Percentiles rank a stretch among this genome's conserved stretches.
phyloP scores from a whole-genome alignment of 805 yeast genomes.

The Metschnikowia amazonensis region DNA sequence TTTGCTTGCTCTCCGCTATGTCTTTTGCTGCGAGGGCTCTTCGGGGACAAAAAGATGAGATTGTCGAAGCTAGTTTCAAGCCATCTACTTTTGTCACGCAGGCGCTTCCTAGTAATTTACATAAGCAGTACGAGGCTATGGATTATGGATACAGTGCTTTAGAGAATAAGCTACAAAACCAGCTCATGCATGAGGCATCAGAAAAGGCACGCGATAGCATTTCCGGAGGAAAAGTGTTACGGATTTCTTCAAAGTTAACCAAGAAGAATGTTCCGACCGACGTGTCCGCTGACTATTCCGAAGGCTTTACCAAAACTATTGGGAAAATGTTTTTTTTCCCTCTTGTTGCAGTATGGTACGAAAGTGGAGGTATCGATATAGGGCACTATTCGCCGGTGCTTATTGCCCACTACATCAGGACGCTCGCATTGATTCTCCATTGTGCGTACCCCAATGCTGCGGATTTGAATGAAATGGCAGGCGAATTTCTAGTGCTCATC shows the following conservation, averaged over 20 bases:
- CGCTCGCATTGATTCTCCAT: slow-evolving; percentile 53
- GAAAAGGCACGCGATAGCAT: slow-evolving; percentile 31
- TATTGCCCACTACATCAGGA: slow-evolving; percentile 55
- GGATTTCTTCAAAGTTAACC: slow-evolving; percentile 38
- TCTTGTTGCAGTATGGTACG: slow-evolving; percentile 49
- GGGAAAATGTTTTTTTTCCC: slow-evolving; percentile 51
- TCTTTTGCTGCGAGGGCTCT: slow-evolving; percentile 73
- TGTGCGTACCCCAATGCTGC: slow-evolving; percentile 54
- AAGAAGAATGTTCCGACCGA: slow-evolving; percentile 10
- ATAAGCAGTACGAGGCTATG: slow-evolving; percentile 37
- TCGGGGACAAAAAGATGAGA: slow-evolving; percentile 54
- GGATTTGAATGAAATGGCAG: slow-evolving; percentile 53
- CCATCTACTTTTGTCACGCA: slow-evolving; percentile 34
- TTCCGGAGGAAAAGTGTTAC: slow-evolving; percentile 39
- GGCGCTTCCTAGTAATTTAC: slow-evolving; percentile 46
- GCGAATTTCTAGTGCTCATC: slow-evolving; percentile 45
- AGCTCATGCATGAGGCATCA: slow-evolving; percentile 29
- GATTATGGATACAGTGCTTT: slow-evolving; percentile 17
- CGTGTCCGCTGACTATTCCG: slow-evolving; percentile 20
- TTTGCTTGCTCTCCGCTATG: slow-evolving; percentile 62
- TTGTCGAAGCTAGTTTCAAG: slow-evolving; percentile 34
- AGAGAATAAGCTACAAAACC: slow-evolving; percentile 27
- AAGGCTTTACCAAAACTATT: slow-evolving; percentile 37
- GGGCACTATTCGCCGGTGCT: slow-evolving; percentile 55
- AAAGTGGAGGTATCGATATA: slow-evolving; percentile 42